Base-by-base conservation (phyloP, 805 yeast genomes). In the Novakomyces olei region DNA sequence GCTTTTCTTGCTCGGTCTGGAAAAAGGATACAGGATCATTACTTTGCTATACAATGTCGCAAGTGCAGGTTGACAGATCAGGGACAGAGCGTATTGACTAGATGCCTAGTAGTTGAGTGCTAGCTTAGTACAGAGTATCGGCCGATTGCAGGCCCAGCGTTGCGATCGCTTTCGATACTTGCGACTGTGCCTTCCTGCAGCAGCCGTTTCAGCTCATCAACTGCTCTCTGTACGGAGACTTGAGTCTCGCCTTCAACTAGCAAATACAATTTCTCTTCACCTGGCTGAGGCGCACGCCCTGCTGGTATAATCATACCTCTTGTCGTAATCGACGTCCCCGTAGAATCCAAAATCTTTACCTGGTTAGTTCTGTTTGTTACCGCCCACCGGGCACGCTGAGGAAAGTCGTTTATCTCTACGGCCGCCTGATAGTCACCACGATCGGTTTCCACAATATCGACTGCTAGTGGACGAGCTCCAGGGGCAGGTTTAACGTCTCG, bases 371-470 rank as follows among this genome's bases (percentile, higher is more conserved):
- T 63, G 42, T 70, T 72, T 3, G 81, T 68, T 2, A 75, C 77
- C 35, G 58, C 60, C 91, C 91, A 75, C 44, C 93, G 57, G 0
- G 76, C 77, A 17, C 62, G 58, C 45, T 75, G 80, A 0, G 96
- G 92, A 22, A 77, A 58, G 48, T 88, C 95, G 42, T 85, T 85
- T 41, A 85, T 70, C 31, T 68, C 65, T 30, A 85, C 60, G 23
- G 69, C 63, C 0, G 92, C 76, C 40, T 69, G 73, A 53, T 58
- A 79, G 15, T 57, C 54, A 5, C 55, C 56, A 4, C 57, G 49
- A 36, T 69, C 76, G 12, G 27, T 29, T 29, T 29, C 20, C 5
- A 29, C 20, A 15, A 29, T 17, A n/a, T 23, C 12, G 9, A 29
- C 20, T n/a, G n/a, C n/a, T n/a, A n/a, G n/a, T n/a, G n/a, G n/a